Evolutionary conservation across 306 rosid genomes (phyloP).

Genomic region (Vigna trinervia): DNA sequence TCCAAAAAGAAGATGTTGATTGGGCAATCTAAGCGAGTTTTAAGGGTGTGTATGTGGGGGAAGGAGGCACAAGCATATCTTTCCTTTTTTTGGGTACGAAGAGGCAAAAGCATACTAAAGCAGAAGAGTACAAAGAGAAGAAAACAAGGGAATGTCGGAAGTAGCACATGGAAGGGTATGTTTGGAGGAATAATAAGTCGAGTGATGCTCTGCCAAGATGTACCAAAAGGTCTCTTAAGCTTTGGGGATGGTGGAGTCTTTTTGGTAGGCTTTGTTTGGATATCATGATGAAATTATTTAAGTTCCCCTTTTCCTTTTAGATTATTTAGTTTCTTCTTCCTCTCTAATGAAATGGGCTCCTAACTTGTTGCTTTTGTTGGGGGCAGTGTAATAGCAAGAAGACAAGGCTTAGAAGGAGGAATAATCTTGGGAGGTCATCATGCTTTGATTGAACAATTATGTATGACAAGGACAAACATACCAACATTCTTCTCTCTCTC

Average conservation of each 20-base stretch:
- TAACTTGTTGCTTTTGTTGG: constrained; percentile 57
- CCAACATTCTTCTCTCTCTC: constrained; percentile 67
- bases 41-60: constrained; percentile 51
- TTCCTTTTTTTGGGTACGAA: constrained; percentile 44
- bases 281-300: constrained; percentile 12
- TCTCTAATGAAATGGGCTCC: constrained; percentile 27
- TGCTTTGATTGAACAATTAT: constrained; percentile 68
- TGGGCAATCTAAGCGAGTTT: constrained; percentile 68
- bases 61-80: constrained; percentile 48
- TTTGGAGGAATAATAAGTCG: constrained; percentile 81
- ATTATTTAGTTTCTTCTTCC: neutral
- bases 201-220: constrained; percentile 63
- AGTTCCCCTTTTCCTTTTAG: constrained; percentile 22
- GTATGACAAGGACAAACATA: constrained; percentile 73
- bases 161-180: constrained; percentile 80
- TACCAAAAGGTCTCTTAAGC: constrained; percentile 50
- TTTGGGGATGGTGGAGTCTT: constrained; percentile 51
- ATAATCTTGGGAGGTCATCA: constrained; percentile 59
- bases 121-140: constrained; percentile 55
- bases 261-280: constrained; percentile 46
- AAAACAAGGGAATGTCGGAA: constrained; percentile 82
- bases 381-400: constrained; percentile 54
- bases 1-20: constrained; percentile 74
- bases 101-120: constrained; percentile 59
- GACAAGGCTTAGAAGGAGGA: constrained; percentile 56